Percentiles rank a stretch among this genome's conserved stretches.
These are phyloP conservation scores for Cercospora brassicicola DNA, from an alignment of 2,329 filamentous ascomycete genomes.

Conservation along the genomic window DNA sequence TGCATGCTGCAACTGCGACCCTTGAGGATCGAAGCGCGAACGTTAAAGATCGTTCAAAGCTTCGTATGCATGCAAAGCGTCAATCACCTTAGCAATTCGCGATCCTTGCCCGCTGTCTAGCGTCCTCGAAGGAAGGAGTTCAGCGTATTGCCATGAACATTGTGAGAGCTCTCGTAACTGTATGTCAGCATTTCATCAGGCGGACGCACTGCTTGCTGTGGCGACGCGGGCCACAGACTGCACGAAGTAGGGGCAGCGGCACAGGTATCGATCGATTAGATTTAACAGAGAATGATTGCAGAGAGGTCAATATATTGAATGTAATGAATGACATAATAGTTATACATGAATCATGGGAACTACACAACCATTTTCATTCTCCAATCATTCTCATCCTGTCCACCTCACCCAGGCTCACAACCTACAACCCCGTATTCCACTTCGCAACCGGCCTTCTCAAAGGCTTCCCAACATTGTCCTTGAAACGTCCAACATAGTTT, in stretches of 20 bases:
- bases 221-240: too few species aligned
- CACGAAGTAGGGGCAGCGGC: too few species aligned
- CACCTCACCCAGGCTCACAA: neutral
- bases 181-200: too few species aligned
- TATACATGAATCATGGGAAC: neutral
- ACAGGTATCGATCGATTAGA: too few species aligned
- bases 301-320: too few species aligned
- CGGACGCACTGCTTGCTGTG: too few species aligned
- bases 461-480: conserved; percentile 15
- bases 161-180: too few species aligned
- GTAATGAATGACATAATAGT: too few species aligned
- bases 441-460: neutral
- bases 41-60: neutral
- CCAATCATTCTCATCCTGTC: neutral
- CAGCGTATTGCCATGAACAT: too few species aligned
- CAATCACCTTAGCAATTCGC: neutral
- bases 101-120: neutral
- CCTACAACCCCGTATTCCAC: conserved; percentile 6
- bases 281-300: too few species aligned
- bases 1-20: neutral
- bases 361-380: neutral
- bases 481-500: conserved; percentile 45
- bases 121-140: too few species aligned
- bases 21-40: neutral
- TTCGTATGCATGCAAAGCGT: neutral